Base-by-base conservation (phyloP, 164 flowering plant genomes). In the Tetracentron sinense region DNA sequence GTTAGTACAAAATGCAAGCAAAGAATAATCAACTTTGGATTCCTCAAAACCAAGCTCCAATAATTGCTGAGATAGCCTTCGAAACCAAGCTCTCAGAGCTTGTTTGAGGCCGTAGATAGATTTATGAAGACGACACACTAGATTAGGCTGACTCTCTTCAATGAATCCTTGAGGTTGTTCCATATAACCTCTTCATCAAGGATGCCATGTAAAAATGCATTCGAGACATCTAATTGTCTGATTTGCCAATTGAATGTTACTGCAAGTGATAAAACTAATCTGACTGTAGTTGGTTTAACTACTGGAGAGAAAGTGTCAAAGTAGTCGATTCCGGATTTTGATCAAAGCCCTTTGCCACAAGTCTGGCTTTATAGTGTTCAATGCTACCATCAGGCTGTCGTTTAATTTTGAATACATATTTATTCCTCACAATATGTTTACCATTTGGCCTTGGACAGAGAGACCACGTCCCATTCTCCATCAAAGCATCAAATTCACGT, bases 341-440 rank as follows among this genome's bases (percentile, higher is more conserved):
- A 54, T 17, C n/a, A n/a, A n/a, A n/a, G n/a, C n/a, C n/a, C n/a
- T n/a, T n/a, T n/a, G n/a, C n/a, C n/a, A n/a, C n/a, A n/a, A n/a
- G n/a, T n/a, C n/a, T n/a, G n/a, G n/a, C n/a, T n/a, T n/a, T n/a
- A n/a, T n/a, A n/a, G n/a, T 33, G 35, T 25, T 53, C 56, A 53
- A 53, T 53, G 27, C 28, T 53, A 2, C 56, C 28, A n/a, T 53
- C 15, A 25, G 56, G 27, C 4, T 23, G 12, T 23, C 56, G 12
- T 29, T 55, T 29, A 21, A 42, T 35, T 58, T 58, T 58, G 61
- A 22, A 58, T 42, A 58, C 61, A 48, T 48, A 58, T 58, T 58
- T 58, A 35, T 42, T 35, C 33, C 52, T 44, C 4, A 59, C 52
- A 42, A 42, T 16, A 44, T 42, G 50, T 42, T 42, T 44, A 25